Conservation (phyloP, 2,329 filamentous ascomycete genomes). For the Calonectria naviculata region DNA sequence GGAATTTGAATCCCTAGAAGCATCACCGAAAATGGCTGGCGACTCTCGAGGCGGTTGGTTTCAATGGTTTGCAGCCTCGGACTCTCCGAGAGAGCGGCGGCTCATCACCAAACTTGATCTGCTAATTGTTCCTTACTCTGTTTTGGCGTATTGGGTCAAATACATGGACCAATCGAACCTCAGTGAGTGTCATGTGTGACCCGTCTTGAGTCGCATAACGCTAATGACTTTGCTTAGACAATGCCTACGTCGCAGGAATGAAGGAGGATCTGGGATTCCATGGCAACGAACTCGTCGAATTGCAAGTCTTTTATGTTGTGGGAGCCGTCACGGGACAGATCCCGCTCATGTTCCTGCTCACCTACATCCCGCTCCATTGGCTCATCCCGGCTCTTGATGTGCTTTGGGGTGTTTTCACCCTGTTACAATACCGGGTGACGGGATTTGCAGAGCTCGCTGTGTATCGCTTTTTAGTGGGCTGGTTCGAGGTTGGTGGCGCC, state of each 20-base stretch:
- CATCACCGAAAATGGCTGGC: neutral
- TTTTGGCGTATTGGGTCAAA: conserved; percentile 66
- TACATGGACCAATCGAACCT: conserved; percentile 64
- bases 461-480: conserved; percentile 65
- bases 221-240: conserved; percentile 48
- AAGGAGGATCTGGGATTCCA: conserved; percentile 62
- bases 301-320: conserved; percentile 60
- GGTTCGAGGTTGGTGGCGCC: conserved; percentile 54
- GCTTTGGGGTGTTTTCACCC: conserved; percentile 66
- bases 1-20: neutral
- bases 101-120: conserved; percentile 64
- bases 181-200: conserved; percentile 45
- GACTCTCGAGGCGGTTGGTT: conserved; percentile 28
- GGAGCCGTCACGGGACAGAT: conserved; percentile 63
- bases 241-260: conserved; percentile 66
- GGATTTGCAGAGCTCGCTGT: conserved; percentile 61
- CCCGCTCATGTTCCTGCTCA: conserved; percentile 64
- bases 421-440: conserved; percentile 63
- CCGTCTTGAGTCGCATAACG: neutral
- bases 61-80: conserved; percentile 60
- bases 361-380: conserved; percentile 58
- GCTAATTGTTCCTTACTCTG: conserved; percentile 65
- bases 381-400: conserved; percentile 63
- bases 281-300: conserved; percentile 65
- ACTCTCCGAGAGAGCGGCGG: conserved; percentile 51